Percentiles rank a stretch among this genome's conserved stretches.
These are phyloP conservation scores for Trichophyton simii DNA, from an alignment of 2,329 filamentous ascomycete genomes.

Conservation along the genomic window DNA sequence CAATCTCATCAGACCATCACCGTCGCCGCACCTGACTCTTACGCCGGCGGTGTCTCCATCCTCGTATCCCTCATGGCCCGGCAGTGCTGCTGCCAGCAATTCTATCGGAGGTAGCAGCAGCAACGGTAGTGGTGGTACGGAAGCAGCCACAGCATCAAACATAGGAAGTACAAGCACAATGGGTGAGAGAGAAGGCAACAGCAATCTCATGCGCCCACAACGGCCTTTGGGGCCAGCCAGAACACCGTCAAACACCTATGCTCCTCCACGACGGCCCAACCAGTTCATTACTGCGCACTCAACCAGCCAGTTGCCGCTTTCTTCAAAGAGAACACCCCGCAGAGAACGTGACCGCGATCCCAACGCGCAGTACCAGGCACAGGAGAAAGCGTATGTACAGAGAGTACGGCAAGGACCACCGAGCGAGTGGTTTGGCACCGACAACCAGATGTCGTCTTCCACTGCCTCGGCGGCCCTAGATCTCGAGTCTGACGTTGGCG, in stretches of 20 bases:
- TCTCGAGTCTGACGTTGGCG: slow-evolving; percentile 74
- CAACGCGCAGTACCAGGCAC: slow-evolving; percentile 62
- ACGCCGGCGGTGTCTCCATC: not conserved
- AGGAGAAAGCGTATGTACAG: slow-evolving; percentile 92
- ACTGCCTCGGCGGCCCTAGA: slow-evolving; percentile 38
- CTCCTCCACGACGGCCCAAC: slow-evolving; percentile 46
- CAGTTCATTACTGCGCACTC: slow-evolving; percentile 37
- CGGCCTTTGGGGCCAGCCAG: slow-evolving; percentile 57
- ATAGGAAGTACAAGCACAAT: not conserved
- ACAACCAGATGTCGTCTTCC: slow-evolving; percentile 49
- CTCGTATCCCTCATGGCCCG: slow-evolving; percentile 11
- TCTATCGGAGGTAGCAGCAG: slow-evolving; percentile 1
- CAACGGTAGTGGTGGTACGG: not conserved
- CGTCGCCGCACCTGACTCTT: not conserved
- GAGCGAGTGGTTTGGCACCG: slow-evolving; percentile 54
- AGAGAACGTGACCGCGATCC: slow-evolving; percentile 45
- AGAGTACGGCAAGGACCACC: slow-evolving; percentile 70
- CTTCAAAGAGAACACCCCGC: slow-evolving; percentile 31
- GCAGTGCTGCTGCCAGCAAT: slow-evolving; percentile 4
- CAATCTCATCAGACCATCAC: not conserved
- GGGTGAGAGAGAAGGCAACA: not conserved
- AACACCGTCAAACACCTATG: slow-evolving; percentile 70
- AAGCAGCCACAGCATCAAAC: not conserved
- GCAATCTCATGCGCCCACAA: slow-evolving; percentile 38
- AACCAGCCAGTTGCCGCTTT: slow-evolving; percentile 45